Evolutionary conservation across 2,329 filamentous ascomycete genomes (phyloP).

Genomic region (Periconia sp.): DNA sequence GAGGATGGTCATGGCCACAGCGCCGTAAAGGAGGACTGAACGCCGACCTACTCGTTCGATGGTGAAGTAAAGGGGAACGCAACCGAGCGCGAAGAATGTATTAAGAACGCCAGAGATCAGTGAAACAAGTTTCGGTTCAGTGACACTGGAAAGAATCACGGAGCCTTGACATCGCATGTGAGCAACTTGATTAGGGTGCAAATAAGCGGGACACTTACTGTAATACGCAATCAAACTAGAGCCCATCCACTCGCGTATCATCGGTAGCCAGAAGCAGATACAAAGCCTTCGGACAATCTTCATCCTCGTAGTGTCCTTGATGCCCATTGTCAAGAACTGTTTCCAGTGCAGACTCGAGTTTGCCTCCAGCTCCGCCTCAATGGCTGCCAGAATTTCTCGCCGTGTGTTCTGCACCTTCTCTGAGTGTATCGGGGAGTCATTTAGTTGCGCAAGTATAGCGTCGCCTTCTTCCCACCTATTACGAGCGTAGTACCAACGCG

Average conservation of each 20-base stretch:
- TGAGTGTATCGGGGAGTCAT: slow-evolving; percentile 14
- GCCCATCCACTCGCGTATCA: slow-evolving; percentile 26
- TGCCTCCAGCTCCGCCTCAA: slow-evolving; percentile 22
- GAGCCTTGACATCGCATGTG: slow-evolving; percentile 5
- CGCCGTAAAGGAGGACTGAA: slow-evolving; percentile 14
- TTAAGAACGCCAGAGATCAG: slow-evolving; percentile 17
- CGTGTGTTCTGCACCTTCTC: slow-evolving; percentile 17
- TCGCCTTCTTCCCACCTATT: slow-evolving; percentile 21
- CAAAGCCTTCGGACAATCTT: slow-evolving; percentile 21
- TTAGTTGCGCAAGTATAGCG: slow-evolving; percentile 15
- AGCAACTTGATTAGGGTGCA: neutral
- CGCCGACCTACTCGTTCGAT: slow-evolving; percentile 19
- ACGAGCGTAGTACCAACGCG: slow-evolving; percentile 22
- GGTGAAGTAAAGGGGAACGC: slow-evolving; percentile 19
- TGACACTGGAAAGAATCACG: slow-evolving; percentile 14
- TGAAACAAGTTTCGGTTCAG: slow-evolving; percentile 11
- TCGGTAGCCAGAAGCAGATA: slow-evolving; percentile 24
- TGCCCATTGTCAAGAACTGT: slow-evolving; percentile 18
- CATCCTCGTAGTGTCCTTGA: slow-evolving; percentile 18
- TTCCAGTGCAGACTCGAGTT: slow-evolving; percentile 23
- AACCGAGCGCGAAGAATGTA: slow-evolving; percentile 19
- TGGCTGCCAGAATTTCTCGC: slow-evolving; percentile 17
- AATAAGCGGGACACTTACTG: slow-evolving; percentile 5
- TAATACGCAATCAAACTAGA: slow-evolving; percentile 20
- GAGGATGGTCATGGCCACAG: slow-evolving; percentile 12